A percentile compares a stretch with the other conserved stretches of the same genome.
phyloP scores from a whole-genome alignment of 2,329 filamentous ascomycete species.

The Xylariaceae sp. region DNA sequence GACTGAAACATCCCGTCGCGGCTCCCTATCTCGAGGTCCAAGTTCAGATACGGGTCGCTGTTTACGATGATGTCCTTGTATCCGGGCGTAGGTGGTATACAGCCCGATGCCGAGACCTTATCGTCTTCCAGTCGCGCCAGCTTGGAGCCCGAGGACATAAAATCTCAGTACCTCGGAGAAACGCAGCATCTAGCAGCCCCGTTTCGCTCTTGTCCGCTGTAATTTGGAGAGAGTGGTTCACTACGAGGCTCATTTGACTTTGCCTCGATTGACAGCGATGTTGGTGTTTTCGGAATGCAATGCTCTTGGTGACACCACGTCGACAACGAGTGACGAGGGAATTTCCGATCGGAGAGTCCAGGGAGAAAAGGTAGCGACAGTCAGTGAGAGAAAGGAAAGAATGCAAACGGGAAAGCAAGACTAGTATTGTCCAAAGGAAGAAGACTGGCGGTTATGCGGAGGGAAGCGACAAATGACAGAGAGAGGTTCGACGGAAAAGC shows the following conservation, averaged over 20 bases:
- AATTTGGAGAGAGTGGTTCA: constrained; percentile 6
- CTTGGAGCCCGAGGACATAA: constrained; percentile 12
- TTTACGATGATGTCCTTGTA: constrained; percentile 4
- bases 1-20: constrained; percentile 46
- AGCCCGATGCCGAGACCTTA: constrained; percentile 10
- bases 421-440: neutral
- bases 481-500: constrained; percentile 12
- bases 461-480: constrained; percentile 3
- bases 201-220: constrained; percentile 8
- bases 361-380: constrained; percentile 8
- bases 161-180: constrained; percentile 7
- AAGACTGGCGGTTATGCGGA: neutral
- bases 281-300: no score
- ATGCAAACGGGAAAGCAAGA: neutral
- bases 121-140: constrained; percentile 16
- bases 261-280: no score
- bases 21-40: neutral
- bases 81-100: constrained; percentile 11
- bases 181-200: constrained; percentile 5
- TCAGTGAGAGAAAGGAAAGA: constrained; percentile 17
- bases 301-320: no score
- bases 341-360: no score
- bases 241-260: constrained; percentile 16
- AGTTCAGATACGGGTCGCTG: neutral
- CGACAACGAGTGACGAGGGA: no score